phyloP scores from a whole-genome alignment of 2,329 filamentous ascomycete species.

The Biscogniauxia sp. region DNA sequence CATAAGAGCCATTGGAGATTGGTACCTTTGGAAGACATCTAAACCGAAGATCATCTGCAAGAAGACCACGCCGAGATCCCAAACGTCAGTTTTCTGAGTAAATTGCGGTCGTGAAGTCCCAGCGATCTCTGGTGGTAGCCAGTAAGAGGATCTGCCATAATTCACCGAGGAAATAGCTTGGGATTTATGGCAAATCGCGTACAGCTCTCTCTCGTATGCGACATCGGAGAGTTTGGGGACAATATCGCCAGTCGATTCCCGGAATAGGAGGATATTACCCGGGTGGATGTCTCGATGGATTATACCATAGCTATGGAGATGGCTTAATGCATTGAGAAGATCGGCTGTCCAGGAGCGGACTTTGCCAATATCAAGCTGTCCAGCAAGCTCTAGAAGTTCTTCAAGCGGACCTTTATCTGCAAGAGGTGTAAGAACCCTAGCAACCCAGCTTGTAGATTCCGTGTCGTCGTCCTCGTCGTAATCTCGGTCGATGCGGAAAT shows the following conservation, averaged over 20 bases:
- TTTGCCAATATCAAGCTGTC: constrained; percentile 68
- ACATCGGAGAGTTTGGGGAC: constrained; percentile 73
- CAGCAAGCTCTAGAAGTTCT: constrained; percentile 78
- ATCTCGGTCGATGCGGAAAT: constrained; percentile 72
- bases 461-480: constrained; percentile 37
- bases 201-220: constrained; percentile 66
- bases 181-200: constrained; percentile 56
- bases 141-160: constrained; percentile 73
- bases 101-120: constrained; percentile 60
- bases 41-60: constrained; percentile 92
- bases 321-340: constrained; percentile 83
- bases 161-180: constrained; percentile 51
- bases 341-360: constrained; percentile 90
- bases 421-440: constrained; percentile 72
- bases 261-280: constrained; percentile 74
- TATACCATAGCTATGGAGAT: constrained; percentile 80
- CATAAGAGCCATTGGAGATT: constrained; percentile 73
- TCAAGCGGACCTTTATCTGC: constrained; percentile 80
- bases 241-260: constrained; percentile 65
- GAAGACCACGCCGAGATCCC: constrained; percentile 90
- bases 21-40: constrained; percentile 71
- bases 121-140: constrained; percentile 77
- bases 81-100: constrained; percentile 82
- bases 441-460: constrained; percentile 57
- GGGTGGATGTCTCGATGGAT: constrained; percentile 81